Evolutionary conservation across 2,329 filamentous ascomycete species (phyloP).

Genomic region (Alternaria rosae): DNA sequence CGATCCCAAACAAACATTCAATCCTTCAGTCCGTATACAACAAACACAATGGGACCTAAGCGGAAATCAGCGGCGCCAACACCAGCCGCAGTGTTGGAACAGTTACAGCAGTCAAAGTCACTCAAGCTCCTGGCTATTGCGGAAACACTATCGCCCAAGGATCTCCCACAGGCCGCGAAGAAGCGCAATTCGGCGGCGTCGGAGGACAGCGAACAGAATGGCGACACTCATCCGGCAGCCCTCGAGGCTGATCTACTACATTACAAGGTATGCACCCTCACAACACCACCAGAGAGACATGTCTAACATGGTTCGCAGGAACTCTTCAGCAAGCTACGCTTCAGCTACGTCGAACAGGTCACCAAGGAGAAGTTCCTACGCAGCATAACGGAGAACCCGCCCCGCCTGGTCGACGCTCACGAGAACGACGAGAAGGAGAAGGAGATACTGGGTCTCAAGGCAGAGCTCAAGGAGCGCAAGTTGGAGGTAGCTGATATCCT

Average conservation of each 20-base stretch:
- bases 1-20: conserved; percentile 42
- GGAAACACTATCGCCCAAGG: conserved; percentile 71
- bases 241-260: conserved; percentile 85
- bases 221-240: conserved; percentile 71
- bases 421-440: conserved; percentile 70
- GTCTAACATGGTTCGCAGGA: conserved; percentile 61
- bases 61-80: conserved; percentile 31
- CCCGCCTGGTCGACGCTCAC: conserved; percentile 79
- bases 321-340: conserved; percentile 93
- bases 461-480: conserved; percentile 80
- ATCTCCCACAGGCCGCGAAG: conserved; percentile 49
- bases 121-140: conserved; percentile 79
- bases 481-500: conserved; percentile 78
- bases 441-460: conserved; percentile 74
- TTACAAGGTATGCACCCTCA: conserved; percentile 68
- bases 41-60: conserved; percentile 35
- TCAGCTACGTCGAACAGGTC: conserved; percentile 97
- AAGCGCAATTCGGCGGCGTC: conserved; percentile 66
- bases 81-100: conserved; percentile 53
- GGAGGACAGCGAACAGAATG: conserved; percentile 70
- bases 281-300: neutral
- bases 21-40: conserved; percentile 4
- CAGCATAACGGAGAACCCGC: conserved; percentile 88
- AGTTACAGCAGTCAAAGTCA: conserved; percentile 65
- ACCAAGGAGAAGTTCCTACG: conserved; percentile 98